Conservation (phyloP, 1,284 basidiomycete genomes). For the Cryptococcus floricola region DNA sequence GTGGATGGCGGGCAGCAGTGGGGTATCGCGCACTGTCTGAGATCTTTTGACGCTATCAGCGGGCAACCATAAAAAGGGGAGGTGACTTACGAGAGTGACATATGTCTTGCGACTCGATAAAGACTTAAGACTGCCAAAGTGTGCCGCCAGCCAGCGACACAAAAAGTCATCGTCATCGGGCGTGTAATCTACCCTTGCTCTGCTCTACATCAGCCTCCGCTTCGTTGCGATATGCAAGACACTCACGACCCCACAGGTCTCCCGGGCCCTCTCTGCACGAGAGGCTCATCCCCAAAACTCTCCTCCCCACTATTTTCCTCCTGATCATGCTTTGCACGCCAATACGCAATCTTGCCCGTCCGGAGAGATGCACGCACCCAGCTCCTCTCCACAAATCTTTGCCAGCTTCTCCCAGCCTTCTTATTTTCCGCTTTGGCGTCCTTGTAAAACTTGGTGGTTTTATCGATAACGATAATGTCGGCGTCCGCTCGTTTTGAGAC, state of each 20-base stretch:
- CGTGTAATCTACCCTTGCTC: constrained; percentile 38
- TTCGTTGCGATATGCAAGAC: not conserved
- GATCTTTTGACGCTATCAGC: not conserved
- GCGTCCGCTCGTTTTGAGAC: constrained; percentile 29
- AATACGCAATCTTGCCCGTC: constrained; percentile 17
- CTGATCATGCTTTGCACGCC: not conserved
- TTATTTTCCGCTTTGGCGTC: constrained; percentile 25
- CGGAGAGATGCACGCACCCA: constrained; percentile 35
- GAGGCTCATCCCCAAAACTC: constrained; percentile 23
- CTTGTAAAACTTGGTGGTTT: constrained; percentile 22
- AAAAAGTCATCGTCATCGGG: constrained; percentile 43
- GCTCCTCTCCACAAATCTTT: constrained; percentile 34
- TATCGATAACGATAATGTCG: constrained; percentile 39
- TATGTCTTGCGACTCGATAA: constrained; percentile 40
- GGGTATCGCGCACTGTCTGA: constrained; percentile 15
- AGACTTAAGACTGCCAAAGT: constrained; percentile 23
- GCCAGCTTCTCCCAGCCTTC: constrained; percentile 23
- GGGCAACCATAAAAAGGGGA: not conserved
- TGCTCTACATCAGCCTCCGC: constrained; percentile 5
- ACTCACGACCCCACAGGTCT: constrained; percentile 40
- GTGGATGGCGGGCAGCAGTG: constrained; percentile 25
- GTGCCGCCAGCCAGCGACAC: constrained; percentile 35
- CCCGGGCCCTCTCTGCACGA: constrained; percentile 26
- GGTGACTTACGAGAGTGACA: constrained; percentile 26
- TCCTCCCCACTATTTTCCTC: constrained; percentile 7